Evolutionary conservation across 148 eudicot genomes (phyloP).

Genomic region (Pharnaceum exiguum): DNA sequence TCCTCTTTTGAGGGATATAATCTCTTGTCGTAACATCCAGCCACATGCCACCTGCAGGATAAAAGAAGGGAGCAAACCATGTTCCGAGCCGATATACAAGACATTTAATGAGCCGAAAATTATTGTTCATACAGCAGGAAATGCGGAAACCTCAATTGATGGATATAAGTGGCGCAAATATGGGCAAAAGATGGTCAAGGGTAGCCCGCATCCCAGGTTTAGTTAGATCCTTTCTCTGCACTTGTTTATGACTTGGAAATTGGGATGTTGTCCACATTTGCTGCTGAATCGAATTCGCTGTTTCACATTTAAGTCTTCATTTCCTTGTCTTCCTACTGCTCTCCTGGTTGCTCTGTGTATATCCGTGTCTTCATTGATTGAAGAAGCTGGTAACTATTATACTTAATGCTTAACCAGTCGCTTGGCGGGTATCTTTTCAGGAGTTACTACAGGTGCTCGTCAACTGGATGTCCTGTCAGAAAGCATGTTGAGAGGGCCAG

Average conservation of each 20-base stretch:
- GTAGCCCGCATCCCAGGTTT: slow-evolving; percentile 82
- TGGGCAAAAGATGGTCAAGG: slow-evolving; percentile 93
- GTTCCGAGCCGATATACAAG: slow-evolving; percentile 33
- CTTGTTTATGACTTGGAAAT: not conserved
- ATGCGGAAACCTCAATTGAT: slow-evolving; percentile 60
- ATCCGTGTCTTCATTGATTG: no score
- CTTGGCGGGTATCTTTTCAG: slow-evolving; percentile 34
- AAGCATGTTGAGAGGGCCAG: slow-evolving; percentile 79
- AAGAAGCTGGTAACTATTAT: no score
- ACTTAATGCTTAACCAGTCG: no score
- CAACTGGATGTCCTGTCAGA: slow-evolving; percentile 82
- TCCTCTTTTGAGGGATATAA: not conserved
- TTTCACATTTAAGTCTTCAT: no score
- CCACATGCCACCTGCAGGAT: slow-evolving; percentile 33
- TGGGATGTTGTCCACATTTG: not conserved
- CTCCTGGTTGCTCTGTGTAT: no score
- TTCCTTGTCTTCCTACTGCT: no score
- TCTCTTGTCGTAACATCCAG: slow-evolving; percentile 1
- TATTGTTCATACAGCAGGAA: slow-evolving; percentile 63
- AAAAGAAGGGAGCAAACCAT: slow-evolving; percentile 43
- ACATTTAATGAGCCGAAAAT: slow-evolving; percentile 67
- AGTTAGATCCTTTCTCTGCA: not conserved
- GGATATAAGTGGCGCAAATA: slow-evolving; percentile 95
- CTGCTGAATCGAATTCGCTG: no score
- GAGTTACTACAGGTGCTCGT: slow-evolving; percentile 89